Evolutionary conservation across 2,329 filamentous ascomycete species (phyloP), one percentile per base, ranked within the genome.

Genomic region (Ascosphaera aggregata): DNA sequence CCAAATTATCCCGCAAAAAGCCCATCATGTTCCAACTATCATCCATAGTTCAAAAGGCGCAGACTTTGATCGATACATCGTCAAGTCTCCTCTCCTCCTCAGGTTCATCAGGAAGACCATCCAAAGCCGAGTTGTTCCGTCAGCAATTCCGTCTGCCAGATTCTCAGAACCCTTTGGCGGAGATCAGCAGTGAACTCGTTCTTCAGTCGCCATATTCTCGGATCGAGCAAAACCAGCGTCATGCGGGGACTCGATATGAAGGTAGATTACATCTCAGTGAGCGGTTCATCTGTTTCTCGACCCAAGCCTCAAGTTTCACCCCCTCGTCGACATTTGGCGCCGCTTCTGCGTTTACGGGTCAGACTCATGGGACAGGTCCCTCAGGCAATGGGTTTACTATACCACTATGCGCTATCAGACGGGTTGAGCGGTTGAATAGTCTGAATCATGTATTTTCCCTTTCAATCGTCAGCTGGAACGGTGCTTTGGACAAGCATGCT

Each of bases 311-410:
- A 8, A 91, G 82, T 61, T 94, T 94, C 58, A 58, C 80, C 34
- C 75, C 74, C 45, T 76, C 77, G 1, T 78, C 86, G 13, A 92
- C 75, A 55, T 73, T 78, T 16, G 76, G 73, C 44, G 76, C 78
- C 0, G 85, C 84, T 16, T 81, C 77, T 36, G 72, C 73, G 42
- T 95, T 91, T 59, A 91, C 82, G 3, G 89, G 85, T 13, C 81
- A 92, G 55, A 94, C 86, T 19, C 79, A 93, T 53, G 84, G 89
- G 42, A 81, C 80, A 17, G 89, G 89, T 0, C 86, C 89, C 2
- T 80, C 81, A 40, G 86, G 85, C 31, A 94, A 94, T 64, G 89
- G 89, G 43, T 95, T 98, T 57, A 94, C 81, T 2, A 73, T 95
- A 40, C 89, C 89, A 3, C 67, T 98, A 17, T 94, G 80, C 56